Evolutionary conservation across 805 yeast species (phyloP), one percentile per base, ranked within the genome.

Genomic region (Starmerella ratchasimensis): DNA sequence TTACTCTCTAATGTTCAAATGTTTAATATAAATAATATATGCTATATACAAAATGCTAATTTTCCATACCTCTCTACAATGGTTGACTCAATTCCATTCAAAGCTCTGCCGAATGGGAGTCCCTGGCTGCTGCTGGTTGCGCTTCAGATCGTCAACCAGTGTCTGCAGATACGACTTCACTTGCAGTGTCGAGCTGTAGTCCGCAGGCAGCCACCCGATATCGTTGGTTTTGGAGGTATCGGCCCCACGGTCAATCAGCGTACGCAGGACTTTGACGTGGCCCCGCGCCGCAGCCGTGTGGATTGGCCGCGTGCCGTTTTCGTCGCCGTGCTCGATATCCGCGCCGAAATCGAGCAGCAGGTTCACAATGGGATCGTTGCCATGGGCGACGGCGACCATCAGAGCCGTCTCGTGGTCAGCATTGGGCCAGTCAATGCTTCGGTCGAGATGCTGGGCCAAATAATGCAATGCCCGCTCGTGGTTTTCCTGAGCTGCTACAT

Each of bases 281-380:
- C 86, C 88, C 48, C 67, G 71, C 38, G 78, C 76, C 47, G 81
- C 68, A 0, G 95, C 93, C 36, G 79, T 63, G 57, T 88, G 97
- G 29, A 88, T 60, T 0, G 94, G 82, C 2, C 93, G 76, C 52
- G 83, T 80, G 1, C 90, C 93, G 13, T 70, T 69, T 8, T 63
- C 60, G 53, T 90, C 94, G 38, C 72, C 75, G 4, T 73, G 55
- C 47, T 79, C 75, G 32, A 83, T 64, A 49, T 81, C 78, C 2
- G 93, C 93, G 7, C 86, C 90, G 39, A 77, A 70, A 26, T 78
- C 78, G 3, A 82, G 59, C 16, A 83, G 58, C 29, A 80, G 57
- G 44, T 68, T 71, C 32, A 78, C 63, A 45, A 86, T 76, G 26
- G 74, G 76, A 41, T 67, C 67, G 53, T 66, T 71, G 37, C 81